phyloP scores from a whole-genome alignment of 2,329 filamentous ascomycete species.

The Botryotinia convoluta region DNA sequence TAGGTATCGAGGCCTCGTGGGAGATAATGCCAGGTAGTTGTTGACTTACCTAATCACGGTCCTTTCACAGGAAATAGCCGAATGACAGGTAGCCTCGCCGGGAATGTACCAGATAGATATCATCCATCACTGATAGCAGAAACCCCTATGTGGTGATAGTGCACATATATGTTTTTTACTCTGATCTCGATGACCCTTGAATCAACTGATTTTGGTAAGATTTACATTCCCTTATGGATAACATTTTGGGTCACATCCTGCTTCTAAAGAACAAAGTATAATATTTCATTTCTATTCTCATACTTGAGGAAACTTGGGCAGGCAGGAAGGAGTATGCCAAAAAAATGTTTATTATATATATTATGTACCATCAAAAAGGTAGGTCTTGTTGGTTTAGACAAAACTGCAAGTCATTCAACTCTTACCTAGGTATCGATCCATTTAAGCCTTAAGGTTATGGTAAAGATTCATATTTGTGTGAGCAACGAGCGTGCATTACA shows the following conservation, averaged over 20 bases:
- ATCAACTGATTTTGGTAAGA: background rate
- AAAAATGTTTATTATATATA: background rate
- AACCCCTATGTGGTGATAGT: background rate
- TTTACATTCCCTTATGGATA: background rate
- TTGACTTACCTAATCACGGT: conserved; percentile 19
- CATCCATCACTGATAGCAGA: background rate
- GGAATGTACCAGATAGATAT: background rate
- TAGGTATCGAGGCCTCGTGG: background rate
- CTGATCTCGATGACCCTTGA: background rate
- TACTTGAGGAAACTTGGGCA: background rate
- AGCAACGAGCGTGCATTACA: background rate
- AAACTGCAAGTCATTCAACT: background rate
- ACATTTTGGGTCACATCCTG: background rate
- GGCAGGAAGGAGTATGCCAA: background rate
- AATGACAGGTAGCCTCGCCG: conserved; percentile 16
- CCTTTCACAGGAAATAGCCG: conserved; percentile 15
- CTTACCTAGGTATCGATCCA: background rate
- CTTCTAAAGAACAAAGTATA: background rate
- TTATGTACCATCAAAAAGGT: background rate
- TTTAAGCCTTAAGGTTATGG: background rate
- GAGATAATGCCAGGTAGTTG: conserved; percentile 23
- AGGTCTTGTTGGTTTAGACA: background rate
- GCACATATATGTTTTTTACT: background rate
- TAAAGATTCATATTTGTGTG: background rate
- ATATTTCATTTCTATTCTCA: background rate